These are phyloP conservation scores for Trichomonas vaginalis DNA, from an alignment of 208 protist genomes.

Conservation along the genomic window DNA sequence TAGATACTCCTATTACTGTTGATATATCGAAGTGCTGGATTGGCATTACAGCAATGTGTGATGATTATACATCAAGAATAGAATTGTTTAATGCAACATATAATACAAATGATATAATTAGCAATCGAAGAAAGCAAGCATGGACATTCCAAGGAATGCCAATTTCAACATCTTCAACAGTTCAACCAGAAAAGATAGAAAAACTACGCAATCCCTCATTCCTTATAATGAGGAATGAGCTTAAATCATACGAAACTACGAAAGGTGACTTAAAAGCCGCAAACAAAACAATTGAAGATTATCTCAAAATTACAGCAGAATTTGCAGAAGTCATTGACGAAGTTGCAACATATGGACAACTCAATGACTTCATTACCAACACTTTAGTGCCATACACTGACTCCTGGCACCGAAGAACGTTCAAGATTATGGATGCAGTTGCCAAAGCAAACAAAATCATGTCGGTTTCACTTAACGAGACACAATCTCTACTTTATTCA, in stretches of 20 bases:
- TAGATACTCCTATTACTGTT: background rate
- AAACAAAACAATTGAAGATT: background rate
- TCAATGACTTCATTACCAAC: background rate
- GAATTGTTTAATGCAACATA: background rate
- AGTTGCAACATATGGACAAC: background rate
- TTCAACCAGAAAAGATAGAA: background rate
- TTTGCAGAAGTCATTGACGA: background rate
- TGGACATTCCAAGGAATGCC: background rate
- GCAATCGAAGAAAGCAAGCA: background rate
- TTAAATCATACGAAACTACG: background rate
- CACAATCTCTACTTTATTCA: background rate
- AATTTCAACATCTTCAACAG: too few relatives aligned
- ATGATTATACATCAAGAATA: background rate
- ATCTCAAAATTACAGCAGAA: background rate
- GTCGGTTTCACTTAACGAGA: background rate
- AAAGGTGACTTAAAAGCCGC: background rate
- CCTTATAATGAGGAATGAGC: background rate
- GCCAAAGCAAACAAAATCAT: background rate
- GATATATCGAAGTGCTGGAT: background rate
- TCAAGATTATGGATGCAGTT: background rate
- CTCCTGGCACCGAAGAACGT: background rate
- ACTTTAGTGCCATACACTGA: background rate
- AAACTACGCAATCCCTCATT: background rate
- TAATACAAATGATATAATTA: background rate
- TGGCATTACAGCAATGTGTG: background rate